Conservation (phyloP, 2,329 filamentous ascomycete species). For the Plenodomus tracheiphilus region DNA sequence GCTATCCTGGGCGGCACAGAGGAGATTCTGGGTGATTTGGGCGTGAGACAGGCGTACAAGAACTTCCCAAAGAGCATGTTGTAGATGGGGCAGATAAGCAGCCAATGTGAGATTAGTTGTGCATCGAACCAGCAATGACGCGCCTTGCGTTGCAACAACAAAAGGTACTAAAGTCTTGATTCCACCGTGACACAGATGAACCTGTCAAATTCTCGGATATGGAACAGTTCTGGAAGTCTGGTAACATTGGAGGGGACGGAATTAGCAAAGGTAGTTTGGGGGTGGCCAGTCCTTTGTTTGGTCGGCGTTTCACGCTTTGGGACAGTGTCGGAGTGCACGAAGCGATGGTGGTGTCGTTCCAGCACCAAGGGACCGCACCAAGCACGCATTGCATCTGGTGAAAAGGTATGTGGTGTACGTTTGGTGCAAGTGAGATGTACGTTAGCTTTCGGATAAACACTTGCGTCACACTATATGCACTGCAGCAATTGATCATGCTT, state of each 20-base stretch:
- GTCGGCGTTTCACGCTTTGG: constrained; percentile 7
- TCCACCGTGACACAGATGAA: constrained; percentile 4
- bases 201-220: constrained; percentile 8
- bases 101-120: constrained; percentile 3
- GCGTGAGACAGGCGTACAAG: constrained; percentile 81
- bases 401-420: too few species aligned
- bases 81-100: constrained; percentile 49
- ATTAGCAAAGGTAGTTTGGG: constrained; percentile 8
- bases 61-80: constrained; percentile 83
- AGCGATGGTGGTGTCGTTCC: constrained; percentile 7
- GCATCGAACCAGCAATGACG: not conserved
- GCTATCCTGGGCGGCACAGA: constrained; percentile 74
- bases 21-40: constrained; percentile 79
- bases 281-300: constrained; percentile 8
- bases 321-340: constrained; percentile 3
- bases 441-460: not conserved
- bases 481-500: not conserved
- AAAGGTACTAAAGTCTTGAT: too few species aligned
- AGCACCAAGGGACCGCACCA: constrained; percentile 5
- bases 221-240: constrained; percentile 21
- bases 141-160: too few species aligned
- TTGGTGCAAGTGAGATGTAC: not conserved
- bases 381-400: not conserved
- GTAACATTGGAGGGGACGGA: constrained; percentile 16
- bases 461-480: not conserved